A percentile compares a stretch with the other conserved stretches of the same genome.
phyloP scores from a whole-genome alignment of 257 asterid species.

The Rhazya stricta region DNA sequence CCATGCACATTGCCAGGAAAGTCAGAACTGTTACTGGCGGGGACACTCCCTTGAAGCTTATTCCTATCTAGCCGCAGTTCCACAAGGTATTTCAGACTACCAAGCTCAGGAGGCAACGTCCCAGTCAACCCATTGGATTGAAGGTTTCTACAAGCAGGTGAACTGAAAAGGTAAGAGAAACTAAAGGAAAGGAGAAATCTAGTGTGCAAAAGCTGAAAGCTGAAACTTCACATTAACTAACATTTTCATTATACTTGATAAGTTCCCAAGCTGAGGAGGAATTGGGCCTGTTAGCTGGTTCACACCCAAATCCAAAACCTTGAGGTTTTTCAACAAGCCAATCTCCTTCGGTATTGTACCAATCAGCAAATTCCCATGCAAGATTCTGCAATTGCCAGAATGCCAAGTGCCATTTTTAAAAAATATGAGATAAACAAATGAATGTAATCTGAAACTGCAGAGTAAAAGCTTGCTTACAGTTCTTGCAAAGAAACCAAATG shows the following conservation, averaged over 20 bases:
- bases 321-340: constrained; percentile 64
- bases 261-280: constrained; percentile 78
- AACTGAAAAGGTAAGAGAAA: constrained; percentile 4
- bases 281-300: constrained; percentile 77
- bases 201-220: constrained; percentile 8
- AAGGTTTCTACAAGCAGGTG: constrained; percentile 51
- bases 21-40: constrained; percentile 56
- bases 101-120: constrained; percentile 70
- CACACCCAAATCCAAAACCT: constrained; percentile 73
- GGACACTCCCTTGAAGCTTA: constrained; percentile 61
- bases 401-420: background rate
- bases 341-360: constrained; percentile 87
- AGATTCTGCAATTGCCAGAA: constrained; percentile 39
- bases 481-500: constrained; percentile 60
- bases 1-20: constrained; percentile 39
- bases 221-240: constrained; percentile 33
- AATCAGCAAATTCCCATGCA: constrained; percentile 71
- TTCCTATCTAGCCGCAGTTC: constrained; percentile 86
- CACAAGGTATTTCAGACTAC: constrained; percentile 63
- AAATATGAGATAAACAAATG: background rate
- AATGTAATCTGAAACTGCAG: background rate
- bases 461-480: constrained; percentile 62
- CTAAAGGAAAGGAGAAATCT: constrained; percentile 6
- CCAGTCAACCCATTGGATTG: constrained; percentile 88
- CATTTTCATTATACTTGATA: constrained; percentile 57